Evolutionary conservation across 805 yeast genomes (phyloP), one percentile per base, ranked within the genome.

Genomic region (Ogataea zsoltii): DNA sequence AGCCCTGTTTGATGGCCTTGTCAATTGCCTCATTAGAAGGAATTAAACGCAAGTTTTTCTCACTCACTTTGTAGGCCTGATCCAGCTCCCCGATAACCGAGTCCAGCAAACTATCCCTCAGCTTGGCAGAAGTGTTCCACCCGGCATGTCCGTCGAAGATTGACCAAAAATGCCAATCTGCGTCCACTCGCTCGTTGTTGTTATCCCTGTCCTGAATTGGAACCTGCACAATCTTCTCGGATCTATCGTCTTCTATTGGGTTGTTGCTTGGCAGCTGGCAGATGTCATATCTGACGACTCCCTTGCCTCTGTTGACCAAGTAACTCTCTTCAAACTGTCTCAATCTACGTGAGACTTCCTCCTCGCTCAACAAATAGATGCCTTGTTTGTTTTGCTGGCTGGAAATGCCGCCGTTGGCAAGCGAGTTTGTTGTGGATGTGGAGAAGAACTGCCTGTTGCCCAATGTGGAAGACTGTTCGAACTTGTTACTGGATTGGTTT

Each of bases 81-180:
- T 87, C 85, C 44, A 92, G 71, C 57, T 90, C 96, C 25, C 75
- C 72, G 9, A 90, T 79, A n/a, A 94, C 94, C 54, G 76, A 79
- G 45, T 80, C 80, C 23, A 94, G 81, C 53, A 94, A 72, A 53
- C 82, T 82, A 53, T 89, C 94, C 49, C 96, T 76, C 49, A 94
- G 75, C 62, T 83, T 88, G n/a, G 87, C 78, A 45, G 92, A 82
- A 1, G 99, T 94, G 53, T 88, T 87, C 82, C 96, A 90, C 17
- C 99, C 99, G 3, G 96, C 90, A 66, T 94, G 99, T 11, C 99
- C 99, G 66, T 94, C 99, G 62, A 85, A 92, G 0, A 94, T 80
- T 4, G 98, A 96, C 79, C 96, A 94, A 61, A 94, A 89, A 77
- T 87, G 85, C 86, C 97, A 85, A 64, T 92, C 97, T 0, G 76